phyloP scores from a whole-genome alignment of 2,329 filamentous ascomycete species.

The Zymoseptoria brevis region DNA sequence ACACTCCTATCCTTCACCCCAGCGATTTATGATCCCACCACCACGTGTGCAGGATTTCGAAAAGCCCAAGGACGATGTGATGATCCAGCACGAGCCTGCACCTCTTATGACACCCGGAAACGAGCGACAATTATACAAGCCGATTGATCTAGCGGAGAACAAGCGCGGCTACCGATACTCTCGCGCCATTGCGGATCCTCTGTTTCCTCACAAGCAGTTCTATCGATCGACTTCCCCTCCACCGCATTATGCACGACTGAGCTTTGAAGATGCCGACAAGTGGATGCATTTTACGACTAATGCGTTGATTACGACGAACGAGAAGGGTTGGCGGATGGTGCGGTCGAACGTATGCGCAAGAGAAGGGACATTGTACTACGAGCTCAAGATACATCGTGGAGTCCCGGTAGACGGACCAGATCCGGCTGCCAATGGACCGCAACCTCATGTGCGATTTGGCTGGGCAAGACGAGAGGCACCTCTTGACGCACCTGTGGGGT shows the following conservation, averaged over 20 bases:
- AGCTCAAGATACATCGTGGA: slow-evolving; percentile 80
- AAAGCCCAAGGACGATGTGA: slow-evolving; percentile 39
- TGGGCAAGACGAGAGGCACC: slow-evolving; percentile 77
- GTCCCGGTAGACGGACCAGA: slow-evolving; percentile 43
- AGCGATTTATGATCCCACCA: slow-evolving; percentile 44
- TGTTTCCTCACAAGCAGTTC: slow-evolving; percentile 77
- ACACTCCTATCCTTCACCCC: slow-evolving; percentile 36
- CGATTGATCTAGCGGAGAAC: slow-evolving; percentile 52
- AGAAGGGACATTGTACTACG: slow-evolving; percentile 88
- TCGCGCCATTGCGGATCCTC: slow-evolving; percentile 81
- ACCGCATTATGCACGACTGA: slow-evolving; percentile 77
- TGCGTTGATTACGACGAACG: slow-evolving; percentile 72
- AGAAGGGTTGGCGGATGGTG: slow-evolving; percentile 87
- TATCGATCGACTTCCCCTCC: slow-evolving; percentile 82
- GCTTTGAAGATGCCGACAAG: slow-evolving; percentile 82
- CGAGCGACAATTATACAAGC: slow-evolving; percentile 39
- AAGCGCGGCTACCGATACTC: slow-evolving; percentile 75
- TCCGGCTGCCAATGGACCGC: slow-evolving; percentile 38
- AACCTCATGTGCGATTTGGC: slow-evolving; percentile 66
- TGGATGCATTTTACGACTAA: slow-evolving; percentile 69
- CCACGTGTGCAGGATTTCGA: slow-evolving; percentile 43
- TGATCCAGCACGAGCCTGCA: slow-evolving; percentile 40
- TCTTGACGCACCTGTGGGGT: slow-evolving; percentile 74
- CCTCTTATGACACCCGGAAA: slow-evolving; percentile 38
- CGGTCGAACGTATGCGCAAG: slow-evolving; percentile 84